These are phyloP conservation scores for Elsinoe perseae DNA, from an alignment of 2,329 filamentous ascomycete genomes.

Conservation along the genomic window DNA sequence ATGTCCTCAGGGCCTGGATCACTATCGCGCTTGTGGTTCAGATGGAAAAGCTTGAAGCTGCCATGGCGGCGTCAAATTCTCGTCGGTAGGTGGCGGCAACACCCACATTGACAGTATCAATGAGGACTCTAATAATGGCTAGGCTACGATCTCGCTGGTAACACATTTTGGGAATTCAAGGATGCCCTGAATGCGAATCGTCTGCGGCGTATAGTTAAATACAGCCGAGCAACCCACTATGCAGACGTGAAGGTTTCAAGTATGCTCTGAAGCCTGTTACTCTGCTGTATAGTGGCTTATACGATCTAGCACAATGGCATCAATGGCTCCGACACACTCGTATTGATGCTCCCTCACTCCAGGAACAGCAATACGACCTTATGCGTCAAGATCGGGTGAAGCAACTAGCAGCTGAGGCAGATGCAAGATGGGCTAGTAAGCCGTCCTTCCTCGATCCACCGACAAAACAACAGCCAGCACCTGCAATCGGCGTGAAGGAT, in stretches of 20 bases:
- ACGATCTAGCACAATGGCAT: conserved; percentile 54
- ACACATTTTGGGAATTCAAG: conserved; percentile 62
- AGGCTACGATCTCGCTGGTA: conserved; percentile 56
- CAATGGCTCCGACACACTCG: conserved; percentile 61
- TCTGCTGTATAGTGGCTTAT: conserved; percentile 8
- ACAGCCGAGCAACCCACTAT: conserved; percentile 45
- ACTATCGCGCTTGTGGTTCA: conserved; percentile 46
- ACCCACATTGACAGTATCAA: background rate
- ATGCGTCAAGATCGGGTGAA: conserved; percentile 52
- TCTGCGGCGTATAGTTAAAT: conserved; percentile 52
- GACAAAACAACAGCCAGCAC: conserved; percentile 40
- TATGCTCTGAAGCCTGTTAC: conserved; percentile 26
- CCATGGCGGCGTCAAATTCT: conserved; percentile 56
- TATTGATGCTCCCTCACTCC: conserved; percentile 46
- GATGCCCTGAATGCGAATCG: conserved; percentile 48
- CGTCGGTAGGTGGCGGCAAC: conserved; percentile 39
- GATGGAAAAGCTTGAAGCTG: conserved; percentile 55
- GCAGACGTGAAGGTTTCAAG: conserved; percentile 54
- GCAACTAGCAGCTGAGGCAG: conserved; percentile 50
- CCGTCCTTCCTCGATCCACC: conserved; percentile 53
- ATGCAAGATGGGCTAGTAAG: conserved; percentile 54
- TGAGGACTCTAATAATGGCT: conserved; percentile 11
- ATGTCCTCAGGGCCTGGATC: conserved; percentile 34
- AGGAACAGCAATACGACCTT: conserved; percentile 53
- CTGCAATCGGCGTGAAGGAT: conserved; percentile 39